A percentile compares a stretch with the other conserved stretches of the same genome.
phyloP scores from a whole-genome alignment of 1,139 yeast species.

The Meyerozyma sp. region DNA sequence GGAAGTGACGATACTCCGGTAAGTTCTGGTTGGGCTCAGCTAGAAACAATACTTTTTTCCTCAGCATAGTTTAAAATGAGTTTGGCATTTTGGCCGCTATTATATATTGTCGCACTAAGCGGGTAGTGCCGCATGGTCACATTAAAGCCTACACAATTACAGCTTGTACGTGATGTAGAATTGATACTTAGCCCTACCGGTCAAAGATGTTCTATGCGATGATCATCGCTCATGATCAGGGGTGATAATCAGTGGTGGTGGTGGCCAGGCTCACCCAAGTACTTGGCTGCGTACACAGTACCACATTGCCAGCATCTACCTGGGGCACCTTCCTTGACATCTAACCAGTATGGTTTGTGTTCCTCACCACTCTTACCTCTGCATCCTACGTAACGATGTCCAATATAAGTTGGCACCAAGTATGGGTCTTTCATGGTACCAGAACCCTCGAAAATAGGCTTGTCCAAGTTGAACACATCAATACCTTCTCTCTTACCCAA shows the following conservation, averaged over 20 bases:
- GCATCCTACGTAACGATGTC: conserved; percentile 95
- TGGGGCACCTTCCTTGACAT: conserved; percentile 76
- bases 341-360: conserved; percentile 90
- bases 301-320: conserved; percentile 99
- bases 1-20: conserved; percentile 33
- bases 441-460: conserved; percentile 78
- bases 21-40: conserved; percentile 36
- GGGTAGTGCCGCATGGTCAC: too few species aligned
- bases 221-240: conserved; percentile 16
- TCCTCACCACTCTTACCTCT: conserved; percentile 89
- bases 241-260: conserved; percentile 45
- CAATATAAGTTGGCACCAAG: conserved; percentile 84
- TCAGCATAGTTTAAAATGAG: too few species aligned
- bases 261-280: conserved; percentile 77
- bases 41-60: conserved; percentile 36
- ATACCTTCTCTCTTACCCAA: conserved; percentile 95
- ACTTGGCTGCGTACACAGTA: conserved; percentile 84
- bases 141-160: not conserved
- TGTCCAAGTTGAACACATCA: conserved; percentile 88
- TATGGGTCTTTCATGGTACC: conserved; percentile 90
- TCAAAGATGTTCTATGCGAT: not conserved
- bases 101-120: not conserved
- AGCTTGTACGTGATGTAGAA: not conserved
- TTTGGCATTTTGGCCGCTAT: conserved; percentile 2
- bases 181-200: not conserved